These are phyloP conservation scores for Globisporangium camurandrum DNA, from an alignment of 352 stramenopile species.

Conservation along the genomic window DNA sequence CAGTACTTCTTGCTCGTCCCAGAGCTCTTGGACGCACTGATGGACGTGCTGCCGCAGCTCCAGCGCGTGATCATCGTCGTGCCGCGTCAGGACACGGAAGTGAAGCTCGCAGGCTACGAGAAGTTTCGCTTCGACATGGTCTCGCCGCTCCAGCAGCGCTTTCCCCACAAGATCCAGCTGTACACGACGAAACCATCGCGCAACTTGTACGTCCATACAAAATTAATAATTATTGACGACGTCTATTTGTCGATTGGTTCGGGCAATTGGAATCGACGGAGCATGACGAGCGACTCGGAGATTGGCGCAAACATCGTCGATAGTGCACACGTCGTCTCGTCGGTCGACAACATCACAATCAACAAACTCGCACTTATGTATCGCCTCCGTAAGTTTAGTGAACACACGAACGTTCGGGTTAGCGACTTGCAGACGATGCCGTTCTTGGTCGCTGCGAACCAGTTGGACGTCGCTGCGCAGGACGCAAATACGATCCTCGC, in stretches of 20 bases:
- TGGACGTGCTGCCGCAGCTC: slow-evolving; percentile 33
- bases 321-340: slow-evolving; percentile 15
- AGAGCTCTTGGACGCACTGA: slow-evolving; percentile 28
- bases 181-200: slow-evolving; percentile 23
- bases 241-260: slow-evolving; percentile 34
- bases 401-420: slow-evolving; percentile 35
- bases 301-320: slow-evolving; percentile 50
- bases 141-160: slow-evolving; percentile 26
- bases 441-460: slow-evolving; percentile 30
- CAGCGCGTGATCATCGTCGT: slow-evolving; percentile 43
- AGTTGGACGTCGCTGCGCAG: slow-evolving; percentile 22
- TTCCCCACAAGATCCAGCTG: slow-evolving; percentile 39
- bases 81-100: slow-evolving; percentile 19
- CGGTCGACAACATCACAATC: slow-evolving; percentile 27
- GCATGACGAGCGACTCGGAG: slow-evolving; percentile 60
- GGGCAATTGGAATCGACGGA: slow-evolving; percentile 11
- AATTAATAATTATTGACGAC: slow-evolving; percentile 26
- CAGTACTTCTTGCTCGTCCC: slow-evolving; percentile 57
- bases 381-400: slow-evolving; percentile 51
- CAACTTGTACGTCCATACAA: slow-evolving; percentile 46
- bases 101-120: background rate
- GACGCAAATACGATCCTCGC: slow-evolving; percentile 23
- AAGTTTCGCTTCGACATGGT: slow-evolving; percentile 54
- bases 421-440: slow-evolving; percentile 28
- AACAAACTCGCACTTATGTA: slow-evolving; percentile 33